phyloP scores from a whole-genome alignment of 768 basidiomycete species.

The Auriscalpium orientale region DNA sequence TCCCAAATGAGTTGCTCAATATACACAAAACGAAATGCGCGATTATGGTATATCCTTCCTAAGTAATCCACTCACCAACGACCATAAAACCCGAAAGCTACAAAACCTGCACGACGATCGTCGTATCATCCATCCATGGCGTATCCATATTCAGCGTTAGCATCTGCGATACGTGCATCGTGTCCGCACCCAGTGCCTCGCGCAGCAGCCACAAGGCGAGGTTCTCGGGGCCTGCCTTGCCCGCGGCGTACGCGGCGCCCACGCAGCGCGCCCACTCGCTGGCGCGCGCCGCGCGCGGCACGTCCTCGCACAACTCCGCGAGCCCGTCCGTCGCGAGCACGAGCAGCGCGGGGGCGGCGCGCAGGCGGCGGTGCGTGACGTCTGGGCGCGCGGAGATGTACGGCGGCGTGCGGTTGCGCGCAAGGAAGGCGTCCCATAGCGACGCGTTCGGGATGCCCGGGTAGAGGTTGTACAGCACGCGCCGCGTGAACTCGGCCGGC shows the following conservation, averaged over 20 bases:
- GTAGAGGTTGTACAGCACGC: slow-evolving; percentile 28
- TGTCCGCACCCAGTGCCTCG: slow-evolving; percentile 34
- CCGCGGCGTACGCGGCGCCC: slow-evolving; percentile 14
- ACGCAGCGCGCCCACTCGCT: slow-evolving; percentile 30
- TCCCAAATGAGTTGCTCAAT: too few species aligned
- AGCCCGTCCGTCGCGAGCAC: slow-evolving; percentile 43
- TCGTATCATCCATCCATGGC: slow-evolving; percentile 46
- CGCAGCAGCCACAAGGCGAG: slow-evolving; percentile 34
- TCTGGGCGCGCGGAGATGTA: slow-evolving; percentile 37
- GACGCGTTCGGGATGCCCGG: slow-evolving; percentile 26
- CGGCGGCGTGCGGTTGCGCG: slow-evolving; percentile 38
- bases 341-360: slow-evolving; percentile 21
- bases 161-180: slow-evolving; percentile 31
- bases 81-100: slow-evolving; percentile 2
- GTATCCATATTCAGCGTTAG: slow-evolving; percentile 43
- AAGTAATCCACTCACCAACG: too few species aligned
- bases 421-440: slow-evolving; percentile 19
- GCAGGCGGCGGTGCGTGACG: slow-evolving; percentile 28
- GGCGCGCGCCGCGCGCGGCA: slow-evolving; percentile 24
- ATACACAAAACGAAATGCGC: too few species aligned
- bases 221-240: slow-evolving; percentile 19
- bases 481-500: slow-evolving; percentile 24
- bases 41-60: too few species aligned
- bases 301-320: slow-evolving; percentile 31
- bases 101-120: slow-evolving; percentile 34